Evolutionary conservation across 2,329 filamentous ascomycete genomes (phyloP), one percentile per base, ranked within the genome.

Genomic region (Aspergillus sp.): DNA sequence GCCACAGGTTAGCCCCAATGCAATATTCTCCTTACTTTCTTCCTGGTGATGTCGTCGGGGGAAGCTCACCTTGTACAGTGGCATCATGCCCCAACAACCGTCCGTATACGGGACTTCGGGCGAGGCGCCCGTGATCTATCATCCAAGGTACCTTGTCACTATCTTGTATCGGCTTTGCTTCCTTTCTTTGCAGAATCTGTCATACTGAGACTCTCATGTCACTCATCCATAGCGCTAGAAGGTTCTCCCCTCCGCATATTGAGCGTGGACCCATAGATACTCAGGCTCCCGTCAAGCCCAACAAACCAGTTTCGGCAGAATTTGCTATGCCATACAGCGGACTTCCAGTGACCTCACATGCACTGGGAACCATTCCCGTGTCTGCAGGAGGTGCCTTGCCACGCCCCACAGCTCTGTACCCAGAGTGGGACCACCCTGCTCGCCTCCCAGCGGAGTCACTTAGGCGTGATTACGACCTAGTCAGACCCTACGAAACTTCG

Each of bases 1-100:
- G 70, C 62, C 67, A 71, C 59, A 76, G 74, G 75, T 76, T 57
- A 74, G 73, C 72, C 68, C 55, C 59, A 64, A 62, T 51, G 61
- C 51, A 63, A 55, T 36, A 65, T 57, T 47, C 57, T 48, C 39
- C 58, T 60, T 39, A 19, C 41, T 55, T 21, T 21, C 12, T 47
- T 36, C 21, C 21, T 41, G 45, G n/a, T 38, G 45, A 28, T 54
- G 19, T 19, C 23, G 25, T n/a, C 21, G 48, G 17, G 59, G 41
- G 55, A 66, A 59, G 60, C 73, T 76, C 69, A 76, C 66, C 55
- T 38, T 55, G 36, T 43, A 36, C 55, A 68, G 63, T 65, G 69
- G 65, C 55, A 67, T 67, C 36, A 68, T 74, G 63, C 65, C 71
- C 55, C 71, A 71, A 4, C 73, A 71, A 47, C 60, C 73, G 32